These are phyloP conservation scores for Gaeumannomyces tritici DNA, from an alignment of 2,329 filamentous ascomycete species.

Conservation along the genomic window DNA sequence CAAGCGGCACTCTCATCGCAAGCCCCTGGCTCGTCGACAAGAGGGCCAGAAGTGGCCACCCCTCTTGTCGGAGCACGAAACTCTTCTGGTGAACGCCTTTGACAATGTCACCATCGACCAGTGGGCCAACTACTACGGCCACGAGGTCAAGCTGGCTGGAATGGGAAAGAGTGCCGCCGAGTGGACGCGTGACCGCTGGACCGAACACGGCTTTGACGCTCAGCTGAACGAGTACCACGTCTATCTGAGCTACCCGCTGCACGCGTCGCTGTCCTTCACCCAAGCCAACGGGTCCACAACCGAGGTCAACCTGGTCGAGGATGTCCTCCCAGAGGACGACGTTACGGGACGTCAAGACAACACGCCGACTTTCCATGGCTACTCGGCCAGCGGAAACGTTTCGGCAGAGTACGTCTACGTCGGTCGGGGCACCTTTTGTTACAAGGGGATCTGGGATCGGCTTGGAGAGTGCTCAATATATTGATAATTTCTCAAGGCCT, in stretches of 20 bases:
- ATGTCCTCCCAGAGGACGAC: constrained; percentile 62
- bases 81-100: constrained; percentile 23
- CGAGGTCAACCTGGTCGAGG: constrained; percentile 62
- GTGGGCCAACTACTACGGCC: constrained; percentile 29
- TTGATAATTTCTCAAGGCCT: too few relatives aligned
- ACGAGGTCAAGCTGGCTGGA: constrained; percentile 27
- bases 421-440: constrained; percentile 74
- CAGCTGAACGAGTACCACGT: constrained; percentile 40
- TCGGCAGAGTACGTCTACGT: constrained; percentile 67
- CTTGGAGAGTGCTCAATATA: too few relatives aligned
- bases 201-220: constrained; percentile 22
- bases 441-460: too few relatives aligned
- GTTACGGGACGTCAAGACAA: constrained; percentile 59
- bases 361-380: constrained; percentile 74
- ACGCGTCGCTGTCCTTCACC: constrained; percentile 36
- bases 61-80: constrained; percentile 21
- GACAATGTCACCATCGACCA: constrained; percentile 25
- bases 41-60: constrained; percentile 17
- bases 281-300: constrained; percentile 37
- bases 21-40: not conserved
- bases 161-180: constrained; percentile 25
- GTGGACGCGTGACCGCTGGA: constrained; percentile 28
- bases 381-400: constrained; percentile 69
- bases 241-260: constrained; percentile 52
- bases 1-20: not conserved